phyloP scores from a whole-genome alignment of 257 asterid species.

The Solanum arcanum region DNA sequence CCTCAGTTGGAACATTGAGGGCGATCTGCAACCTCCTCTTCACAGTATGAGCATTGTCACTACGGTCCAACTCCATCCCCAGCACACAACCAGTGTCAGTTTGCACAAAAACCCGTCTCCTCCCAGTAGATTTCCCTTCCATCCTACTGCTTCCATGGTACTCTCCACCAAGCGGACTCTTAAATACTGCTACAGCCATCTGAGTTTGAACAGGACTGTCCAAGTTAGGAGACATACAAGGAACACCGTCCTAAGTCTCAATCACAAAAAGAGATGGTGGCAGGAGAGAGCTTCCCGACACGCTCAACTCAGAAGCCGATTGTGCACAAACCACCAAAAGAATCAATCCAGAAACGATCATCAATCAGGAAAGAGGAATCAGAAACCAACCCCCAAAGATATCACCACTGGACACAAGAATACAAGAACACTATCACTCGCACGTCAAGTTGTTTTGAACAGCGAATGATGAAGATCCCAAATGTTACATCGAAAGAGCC shows the following conservation, averaged over 20 bases:
- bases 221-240: constrained; percentile 67
- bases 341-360: constrained; percentile 24
- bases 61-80: constrained; percentile 90
- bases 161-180: constrained; percentile 62
- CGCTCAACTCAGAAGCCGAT: constrained; percentile 46
- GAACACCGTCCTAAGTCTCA: constrained; percentile 23
- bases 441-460: neutral
- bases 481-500: constrained; percentile 38
- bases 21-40: constrained; percentile 84
- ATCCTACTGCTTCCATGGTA: constrained; percentile 51
- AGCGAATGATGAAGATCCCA: constrained; percentile 14
- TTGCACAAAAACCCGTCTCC: constrained; percentile 88
- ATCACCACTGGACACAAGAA: constrained; percentile 1
- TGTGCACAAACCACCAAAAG: constrained; percentile 13
- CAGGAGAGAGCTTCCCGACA: constrained; percentile 33
- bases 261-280: constrained; percentile 49
- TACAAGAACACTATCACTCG: neutral
- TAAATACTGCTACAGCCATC: constrained; percentile 90
- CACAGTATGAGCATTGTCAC: constrained; percentile 83
- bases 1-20: constrained; percentile 73
- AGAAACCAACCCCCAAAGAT: neutral
- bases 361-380: constrained; percentile 28
- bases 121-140: constrained; percentile 50
- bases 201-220: constrained; percentile 92
- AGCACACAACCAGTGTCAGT: constrained; percentile 83